Percentiles rank a stretch among this genome's conserved stretches.
phyloP scores from a whole-genome alignment of 305 asterid species.

The Solanum hybrid region DNA sequence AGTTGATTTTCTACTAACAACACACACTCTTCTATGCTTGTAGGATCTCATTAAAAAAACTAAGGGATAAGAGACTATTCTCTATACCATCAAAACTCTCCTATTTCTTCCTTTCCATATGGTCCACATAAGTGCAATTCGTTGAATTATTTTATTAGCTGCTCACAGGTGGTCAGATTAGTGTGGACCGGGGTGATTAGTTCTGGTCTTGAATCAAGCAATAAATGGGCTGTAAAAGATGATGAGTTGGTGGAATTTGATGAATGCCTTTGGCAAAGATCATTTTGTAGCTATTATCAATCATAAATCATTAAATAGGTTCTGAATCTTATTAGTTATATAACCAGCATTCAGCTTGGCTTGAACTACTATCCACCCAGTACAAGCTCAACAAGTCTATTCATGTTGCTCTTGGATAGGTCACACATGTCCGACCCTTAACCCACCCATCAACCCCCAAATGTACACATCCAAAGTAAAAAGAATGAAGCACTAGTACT shows the following conservation, averaged over 20 bases:
- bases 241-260: neutral
- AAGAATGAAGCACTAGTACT: neutral
- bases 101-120: neutral
- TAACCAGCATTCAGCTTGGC: neutral
- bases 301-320: neutral
- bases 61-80: neutral
- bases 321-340: neutral
- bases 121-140: neutral
- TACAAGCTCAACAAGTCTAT: neutral
- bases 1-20: neutral
- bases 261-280: neutral
- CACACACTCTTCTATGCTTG: neutral
- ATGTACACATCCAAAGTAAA: neutral
- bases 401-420: slow-evolving; percentile 3
- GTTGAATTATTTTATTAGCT: neutral
- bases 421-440: neutral
- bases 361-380: neutral
- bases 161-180: neutral
- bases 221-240: neutral
- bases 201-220: neutral
- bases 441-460: neutral
- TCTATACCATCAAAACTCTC: neutral
- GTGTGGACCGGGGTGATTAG: neutral
- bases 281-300: neutral
- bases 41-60: neutral